phyloP scores from a whole-genome alignment of 345 rosid genomes.

The Hirschfeldia incana region DNA sequence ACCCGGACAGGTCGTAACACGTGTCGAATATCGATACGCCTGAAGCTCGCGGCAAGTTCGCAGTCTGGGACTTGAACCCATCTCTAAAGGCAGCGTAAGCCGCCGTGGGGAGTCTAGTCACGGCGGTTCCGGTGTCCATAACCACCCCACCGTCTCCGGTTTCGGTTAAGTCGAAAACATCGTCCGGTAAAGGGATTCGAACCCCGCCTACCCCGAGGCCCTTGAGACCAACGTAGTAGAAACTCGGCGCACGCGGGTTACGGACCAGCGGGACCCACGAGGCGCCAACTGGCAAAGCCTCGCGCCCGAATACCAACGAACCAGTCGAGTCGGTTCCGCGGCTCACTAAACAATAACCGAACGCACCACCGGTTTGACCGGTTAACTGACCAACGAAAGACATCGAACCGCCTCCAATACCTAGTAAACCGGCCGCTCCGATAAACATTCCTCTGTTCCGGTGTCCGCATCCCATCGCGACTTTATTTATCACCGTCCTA shows the following conservation, averaged over 20 bases:
- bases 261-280: constrained; percentile 86
- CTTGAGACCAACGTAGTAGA: constrained; percentile 72
- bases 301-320: constrained; percentile 76
- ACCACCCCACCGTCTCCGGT: constrained; percentile 85
- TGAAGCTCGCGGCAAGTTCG: constrained; percentile 76
- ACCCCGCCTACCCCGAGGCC: constrained; percentile 86
- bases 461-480: constrained; percentile 97
- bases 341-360: constrained; percentile 85
- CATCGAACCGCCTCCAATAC: constrained; percentile 89
- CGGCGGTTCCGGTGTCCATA: constrained; percentile 98
- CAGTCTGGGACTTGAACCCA: constrained; percentile 60
- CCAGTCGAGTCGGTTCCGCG: constrained; percentile 71
- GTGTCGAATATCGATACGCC: constrained; percentile 90
- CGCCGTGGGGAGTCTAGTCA: constrained; percentile 67
- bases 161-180: constrained; percentile 49
- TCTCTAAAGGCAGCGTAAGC: constrained; percentile 79
- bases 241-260: constrained; percentile 75
- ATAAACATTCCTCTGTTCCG: constrained; percentile 87
- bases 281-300: constrained; percentile 81
- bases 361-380: constrained; percentile 87
- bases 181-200: constrained; percentile 60
- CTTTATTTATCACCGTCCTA: constrained; percentile 52
- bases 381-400: constrained; percentile 85
- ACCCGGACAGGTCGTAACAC: constrained; percentile 70
- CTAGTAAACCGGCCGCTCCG: constrained; percentile 91